Evolutionary conservation across 805 yeast genomes (phyloP), one percentile per base, ranked within the genome.

Genomic region (Kodamaea neixiangensis): DNA sequence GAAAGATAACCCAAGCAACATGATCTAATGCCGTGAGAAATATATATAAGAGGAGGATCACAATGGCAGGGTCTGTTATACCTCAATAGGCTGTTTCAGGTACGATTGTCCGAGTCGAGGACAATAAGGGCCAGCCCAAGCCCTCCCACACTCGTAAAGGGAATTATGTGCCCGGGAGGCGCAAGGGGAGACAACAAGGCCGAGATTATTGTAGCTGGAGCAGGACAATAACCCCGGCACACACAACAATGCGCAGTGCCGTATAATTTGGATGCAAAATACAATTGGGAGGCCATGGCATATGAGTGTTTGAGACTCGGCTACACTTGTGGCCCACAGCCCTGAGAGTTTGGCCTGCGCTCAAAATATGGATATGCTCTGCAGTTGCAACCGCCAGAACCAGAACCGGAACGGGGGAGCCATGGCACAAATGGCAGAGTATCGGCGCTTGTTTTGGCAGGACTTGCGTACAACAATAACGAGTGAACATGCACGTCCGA

Each of bases 61-160:
- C 41, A 37, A 37, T 37, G 21, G 41, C 41, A 37, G 41, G 41
- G 41, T 37, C 41, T 25, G 31, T 25, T 25, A 25, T 25, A 25
- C 21, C 38, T 15, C 38, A 34, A 15, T 34, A 37, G 41, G 41
- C 41, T 37, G 41, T 37, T 37, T 37, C 41, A 37, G 41, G 41
- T 37, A 37, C 41, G 21, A 37, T 37, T 37, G 41, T 37, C 41
- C 41, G 41, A 37, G 41, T 37, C 41, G 41, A 37, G 41, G 41
- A 37, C 41, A 37, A 37, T 37, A 25, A 25, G 41, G 41, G 41
- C 21, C 20, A 10, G 21, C 21, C 41, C 19, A 37, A 17, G 21
- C 41, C 19, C n/a, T 14, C 9, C 17, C 13, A 14, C 20, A 17
- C 13, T 37, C 41, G 41, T 37, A 37, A 37, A 37, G 21, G 21